These are phyloP conservation scores for Vitis riparia DNA, from an alignment of 164 flowering plant species.

Conservation along the genomic window DNA sequence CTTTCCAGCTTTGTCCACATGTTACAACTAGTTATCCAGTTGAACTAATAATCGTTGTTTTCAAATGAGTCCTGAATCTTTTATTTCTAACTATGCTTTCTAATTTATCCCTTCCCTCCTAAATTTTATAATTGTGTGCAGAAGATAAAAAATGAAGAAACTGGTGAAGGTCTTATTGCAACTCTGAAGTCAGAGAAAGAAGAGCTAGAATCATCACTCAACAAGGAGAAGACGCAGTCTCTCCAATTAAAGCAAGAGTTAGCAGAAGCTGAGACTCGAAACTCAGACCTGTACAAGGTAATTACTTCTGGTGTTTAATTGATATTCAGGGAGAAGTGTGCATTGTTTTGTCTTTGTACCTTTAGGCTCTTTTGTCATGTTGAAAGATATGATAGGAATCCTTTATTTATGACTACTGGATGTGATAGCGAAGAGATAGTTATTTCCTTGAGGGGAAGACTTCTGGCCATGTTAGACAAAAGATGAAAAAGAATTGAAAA, in stretches of 20 bases:
- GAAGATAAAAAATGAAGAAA: slow-evolving; percentile 49
- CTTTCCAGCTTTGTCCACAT: too few relatives aligned
- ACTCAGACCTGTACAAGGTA: slow-evolving; percentile 84
- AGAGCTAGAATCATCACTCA: slow-evolving; percentile 72
- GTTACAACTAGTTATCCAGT: too few relatives aligned
- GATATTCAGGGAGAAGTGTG: background rate
- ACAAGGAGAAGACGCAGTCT: slow-evolving; percentile 71
- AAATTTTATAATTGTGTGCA: slow-evolving; percentile 27
- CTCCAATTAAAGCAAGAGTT: slow-evolving; percentile 81
- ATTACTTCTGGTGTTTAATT: slow-evolving; percentile 1
- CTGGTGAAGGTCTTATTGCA: slow-evolving; percentile 46
- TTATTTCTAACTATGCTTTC: background rate
- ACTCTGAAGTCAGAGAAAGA: slow-evolving; percentile 79
- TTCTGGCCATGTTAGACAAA: too few relatives aligned
- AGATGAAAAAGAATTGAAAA: too few relatives aligned
- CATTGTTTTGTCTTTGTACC: too few relatives aligned
- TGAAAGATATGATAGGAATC: too few relatives aligned
- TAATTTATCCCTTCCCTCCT: background rate
- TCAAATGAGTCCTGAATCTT: too few relatives aligned
- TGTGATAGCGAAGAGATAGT: too few relatives aligned
- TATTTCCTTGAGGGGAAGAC: too few relatives aligned
- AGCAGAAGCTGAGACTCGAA: slow-evolving; percentile 68
- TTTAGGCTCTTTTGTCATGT: too few relatives aligned
- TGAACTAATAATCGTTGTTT: too few relatives aligned
- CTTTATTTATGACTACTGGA: too few relatives aligned